Percentiles rank a stretch among this genome's conserved stretches.
These are phyloP conservation scores for Alternaria sp. DNA, from an alignment of 2,329 filamentous ascomycete species.

Conservation along the genomic window DNA sequence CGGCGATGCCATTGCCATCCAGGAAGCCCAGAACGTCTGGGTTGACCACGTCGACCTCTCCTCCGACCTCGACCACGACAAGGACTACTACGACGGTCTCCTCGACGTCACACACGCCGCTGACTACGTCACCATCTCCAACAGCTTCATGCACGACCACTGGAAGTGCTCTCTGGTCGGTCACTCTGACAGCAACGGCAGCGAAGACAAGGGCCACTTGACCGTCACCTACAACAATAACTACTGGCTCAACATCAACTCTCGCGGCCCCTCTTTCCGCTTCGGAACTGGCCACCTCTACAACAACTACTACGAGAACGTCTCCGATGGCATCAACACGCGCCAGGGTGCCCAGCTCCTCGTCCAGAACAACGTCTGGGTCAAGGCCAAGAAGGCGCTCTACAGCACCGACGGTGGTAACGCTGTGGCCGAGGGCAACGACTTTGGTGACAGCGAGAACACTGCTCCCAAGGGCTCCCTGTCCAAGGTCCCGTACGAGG, in stretches of 20 bases:
- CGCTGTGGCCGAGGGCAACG: slow-evolving; percentile 50
- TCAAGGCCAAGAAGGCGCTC: slow-evolving; percentile 44
- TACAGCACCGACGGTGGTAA: slow-evolving; percentile 47
- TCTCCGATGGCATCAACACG: slow-evolving; percentile 53
- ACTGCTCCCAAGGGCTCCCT: slow-evolving; percentile 45
- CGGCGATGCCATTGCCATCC: slow-evolving; percentile 62
- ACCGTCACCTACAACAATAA: slow-evolving; percentile 73
- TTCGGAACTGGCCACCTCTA: slow-evolving; percentile 72
- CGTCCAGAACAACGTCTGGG: slow-evolving; percentile 54
- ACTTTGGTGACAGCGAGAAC: slow-evolving; percentile 48
- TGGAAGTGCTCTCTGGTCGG: slow-evolving; percentile 67
- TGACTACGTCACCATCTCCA: slow-evolving; percentile 68
- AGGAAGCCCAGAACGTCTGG: slow-evolving; percentile 64
- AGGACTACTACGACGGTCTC: slow-evolving; percentile 75
- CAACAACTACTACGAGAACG: slow-evolving; percentile 59
- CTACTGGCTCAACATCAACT: slow-evolving; percentile 71
- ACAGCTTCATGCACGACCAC: slow-evolving; percentile 64
- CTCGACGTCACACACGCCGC: slow-evolving; percentile 70
- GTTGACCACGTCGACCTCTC: slow-evolving; percentile 73
- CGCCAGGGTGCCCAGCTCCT: slow-evolving; percentile 54
- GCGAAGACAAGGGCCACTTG: slow-evolving; percentile 68
- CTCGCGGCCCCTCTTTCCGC: slow-evolving; percentile 68
- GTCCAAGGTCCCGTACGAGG: slow-evolving; percentile 45
- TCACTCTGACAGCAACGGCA: slow-evolving; percentile 66
- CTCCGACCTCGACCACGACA: slow-evolving; percentile 66